Conservation (phyloP, 2,329 filamentous ascomycete species). For the Apiospora phragmitis region DNA sequence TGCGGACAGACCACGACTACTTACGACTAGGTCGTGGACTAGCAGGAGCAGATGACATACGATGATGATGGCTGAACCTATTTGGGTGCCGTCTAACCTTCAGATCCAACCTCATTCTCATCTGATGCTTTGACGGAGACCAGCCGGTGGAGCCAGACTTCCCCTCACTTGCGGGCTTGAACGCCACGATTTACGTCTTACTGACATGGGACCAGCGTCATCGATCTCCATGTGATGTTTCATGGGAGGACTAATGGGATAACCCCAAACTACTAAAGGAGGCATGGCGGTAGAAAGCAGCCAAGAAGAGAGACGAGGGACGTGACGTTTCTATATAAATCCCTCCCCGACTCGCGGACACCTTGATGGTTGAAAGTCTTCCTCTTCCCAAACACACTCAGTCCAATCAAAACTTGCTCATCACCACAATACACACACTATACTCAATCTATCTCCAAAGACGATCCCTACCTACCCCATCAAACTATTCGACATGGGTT, state of each 20-base stretch:
- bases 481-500: neutral
- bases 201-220: neutral
- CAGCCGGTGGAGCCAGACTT: neutral
- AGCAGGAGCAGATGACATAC: neutral
- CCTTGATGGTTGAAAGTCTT: neutral
- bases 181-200: neutral
- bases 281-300: neutral
- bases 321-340: neutral
- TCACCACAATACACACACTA: neutral
- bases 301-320: neutral
- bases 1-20: neutral
- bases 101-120: neutral
- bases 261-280: neutral
- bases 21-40: neutral
- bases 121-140: neutral
- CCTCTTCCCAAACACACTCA: neutral
- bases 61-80: neutral
- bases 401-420: conserved; percentile 3
- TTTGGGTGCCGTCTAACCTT: neutral
- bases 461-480: neutral
- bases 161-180: neutral
- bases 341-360: neutral
- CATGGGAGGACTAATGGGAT: neutral
- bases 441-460: neutral
- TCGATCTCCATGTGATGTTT: neutral